Base-by-base conservation (phyloP, 2,329 filamentous ascomycete genomes). In the Nemania sp. region DNA sequence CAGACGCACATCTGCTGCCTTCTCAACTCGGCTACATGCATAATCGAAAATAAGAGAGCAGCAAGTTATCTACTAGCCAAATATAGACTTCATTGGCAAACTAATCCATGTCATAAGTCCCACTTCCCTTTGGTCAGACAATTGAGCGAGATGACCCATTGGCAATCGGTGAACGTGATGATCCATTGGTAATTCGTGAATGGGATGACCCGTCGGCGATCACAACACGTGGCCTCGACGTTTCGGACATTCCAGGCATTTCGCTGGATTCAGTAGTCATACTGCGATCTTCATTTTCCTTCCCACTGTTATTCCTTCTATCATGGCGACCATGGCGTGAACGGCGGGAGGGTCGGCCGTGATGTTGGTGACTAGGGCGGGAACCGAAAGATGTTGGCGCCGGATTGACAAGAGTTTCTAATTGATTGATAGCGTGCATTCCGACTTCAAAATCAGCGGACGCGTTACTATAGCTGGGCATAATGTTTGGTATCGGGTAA, bases 191-290 rank as follows among this genome's bases (percentile, higher is more conserved):
- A n/a, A n/a, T n/a, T n/a, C n/a, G 56, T 20, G 63, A 57, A 20
- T 54, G 28, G 1, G 62, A 63, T 12, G 65, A 64, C 20, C 65
- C 65, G 31, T 66, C 20, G 7, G 62, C 65, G 52, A 67, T 67
- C 23, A 67, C 49, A 31, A 67, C 65, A 11, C 52, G 47, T 12
- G 60, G 60, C 40, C 61, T 62, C 20, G 36, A 24, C 22, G 37
- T 3, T n/a, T 14, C 15, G n/a, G 22, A 26, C 14, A 20, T n/a
- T 48, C 22, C 56, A 50, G 60, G 60, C 52, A 61, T 65, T 17
- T 65, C 62, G 34, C 44, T 48, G 19, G 57, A 54, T 24, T 37
- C 44, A 14, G 57, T 28, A 2, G 31, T 23, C 31, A 60, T 61
- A 22, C 47, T 26, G 5, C 57, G 46, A 15, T 37, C 60, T 17